Evolutionary conservation across 352 stramenopile genomes (phyloP), one percentile per base, ranked within the genome.

Genomic region (Phytophthora parvispora): DNA sequence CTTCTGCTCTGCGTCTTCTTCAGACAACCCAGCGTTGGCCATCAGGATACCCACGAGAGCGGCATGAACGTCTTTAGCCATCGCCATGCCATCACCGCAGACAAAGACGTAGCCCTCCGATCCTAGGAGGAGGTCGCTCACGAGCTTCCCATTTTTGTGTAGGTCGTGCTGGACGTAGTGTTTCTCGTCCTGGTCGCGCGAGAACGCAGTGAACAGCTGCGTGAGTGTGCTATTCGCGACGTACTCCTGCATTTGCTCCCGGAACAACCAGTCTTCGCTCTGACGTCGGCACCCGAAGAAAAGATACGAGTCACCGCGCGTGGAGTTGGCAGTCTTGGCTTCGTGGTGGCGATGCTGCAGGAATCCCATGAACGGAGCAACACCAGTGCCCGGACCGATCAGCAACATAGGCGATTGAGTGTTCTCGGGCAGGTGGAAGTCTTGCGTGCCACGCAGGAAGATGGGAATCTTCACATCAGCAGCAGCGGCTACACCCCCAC

Each of bases 291-390:
- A 99, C 22, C 97, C 97, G 77, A 98, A 99, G 75, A 98, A 99
- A n/a, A 99, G 76, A 60, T 93, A 91, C 16, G 95, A 91, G 12
- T 75, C 53, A 13, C 83, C 78, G 20, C 20, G 15, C 4, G 32
- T 28, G 15, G 20, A 49, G 18, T 64, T 42, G 1, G 29, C 24
- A 84, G 42, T 29, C 38, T 75, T 59, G 18, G 66, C 53, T 63
- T 92, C 74, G 16, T 77, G 31, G 18, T 81, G 60, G 22, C 92
- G 93, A 62, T 99, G 96, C 59, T 96, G 84, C 36, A 99, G 57
- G 63, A 99, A 99, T 36, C 97, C 96, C 63, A 99, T 95, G 79
- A 99, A 99, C 20, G 97, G 97, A 13, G 97, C 92, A 50, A 99
- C 97, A 27, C 97, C 97, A 16, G 97, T 99, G 34, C 97, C 97